A percentile compares a stretch with the other conserved stretches of the same genome.
Evolutionary conservation across 805 yeast species (phyloP).

Genomic region (Pichia thaimueangensis): DNA sequence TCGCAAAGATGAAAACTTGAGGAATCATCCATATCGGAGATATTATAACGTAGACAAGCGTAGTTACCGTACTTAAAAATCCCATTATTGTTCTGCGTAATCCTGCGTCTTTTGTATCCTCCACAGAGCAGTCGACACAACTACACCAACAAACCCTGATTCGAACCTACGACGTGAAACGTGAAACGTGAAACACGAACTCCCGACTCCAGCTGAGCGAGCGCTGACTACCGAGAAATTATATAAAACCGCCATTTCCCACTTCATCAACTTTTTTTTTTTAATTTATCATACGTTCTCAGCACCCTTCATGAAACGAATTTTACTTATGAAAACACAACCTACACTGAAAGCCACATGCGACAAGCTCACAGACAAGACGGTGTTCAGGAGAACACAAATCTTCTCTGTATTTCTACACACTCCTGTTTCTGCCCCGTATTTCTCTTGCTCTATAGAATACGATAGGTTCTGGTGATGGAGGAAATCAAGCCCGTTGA

Average conservation of each 20-base stretch:
- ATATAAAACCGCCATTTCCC: background rate
- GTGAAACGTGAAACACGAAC: too few species aligned
- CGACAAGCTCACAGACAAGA: background rate
- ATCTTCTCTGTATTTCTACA: background rate
- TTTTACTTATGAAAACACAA: too few species aligned
- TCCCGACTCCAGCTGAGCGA: background rate
- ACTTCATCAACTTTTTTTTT: too few species aligned
- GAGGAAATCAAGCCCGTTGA: conserved; percentile 26
- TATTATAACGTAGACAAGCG: background rate
- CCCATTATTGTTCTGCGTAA: background rate
- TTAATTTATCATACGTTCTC: too few species aligned
- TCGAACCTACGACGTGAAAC: too few species aligned
- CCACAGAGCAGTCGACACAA: too few species aligned
- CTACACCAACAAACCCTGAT: too few species aligned
- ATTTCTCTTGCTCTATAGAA: conserved; percentile 24
- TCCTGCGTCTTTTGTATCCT: background rate
- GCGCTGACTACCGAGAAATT: background rate
- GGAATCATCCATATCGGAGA: conserved; percentile 5
- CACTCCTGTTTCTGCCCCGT: conserved; percentile 30
- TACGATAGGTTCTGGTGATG: conserved; percentile 28
- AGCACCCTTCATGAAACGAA: too few species aligned
- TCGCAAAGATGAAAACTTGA: background rate
- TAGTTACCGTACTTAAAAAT: background rate
- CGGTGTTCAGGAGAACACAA: conserved; percentile 1
- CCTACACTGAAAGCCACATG: background rate